Evolutionary conservation across 768 basidiomycete genomes (phyloP).

Genomic region (Rhizopogon vulgaris): DNA sequence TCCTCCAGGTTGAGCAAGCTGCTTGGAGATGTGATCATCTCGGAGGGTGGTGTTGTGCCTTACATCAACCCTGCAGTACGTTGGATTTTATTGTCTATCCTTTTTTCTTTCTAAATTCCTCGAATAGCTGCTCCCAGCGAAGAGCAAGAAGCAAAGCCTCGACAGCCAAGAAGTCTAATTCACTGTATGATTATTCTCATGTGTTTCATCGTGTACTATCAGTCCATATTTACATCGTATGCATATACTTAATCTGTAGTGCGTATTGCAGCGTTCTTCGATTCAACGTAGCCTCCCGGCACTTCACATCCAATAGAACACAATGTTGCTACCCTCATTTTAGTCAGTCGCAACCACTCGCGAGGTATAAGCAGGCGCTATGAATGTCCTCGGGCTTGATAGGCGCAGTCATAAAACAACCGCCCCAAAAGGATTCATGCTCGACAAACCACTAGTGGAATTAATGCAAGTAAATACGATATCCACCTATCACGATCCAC

Average conservation of each 20-base stretch:
- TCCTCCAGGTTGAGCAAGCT: conserved; percentile 55
- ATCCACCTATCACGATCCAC: conserved; percentile 13
- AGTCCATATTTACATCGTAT: conserved; percentile 1
- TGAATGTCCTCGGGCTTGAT: too few relatives aligned
- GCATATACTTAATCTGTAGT: not conserved
- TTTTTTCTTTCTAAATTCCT: not conserved
- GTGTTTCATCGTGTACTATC: not conserved
- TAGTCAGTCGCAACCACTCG: too few relatives aligned
- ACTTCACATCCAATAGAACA: too few relatives aligned
- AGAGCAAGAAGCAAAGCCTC: conserved; percentile 25
- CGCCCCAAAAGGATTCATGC: too few relatives aligned
- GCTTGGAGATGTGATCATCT: conserved; percentile 82
- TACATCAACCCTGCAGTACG: conserved; percentile 62
- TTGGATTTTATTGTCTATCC: not conserved
- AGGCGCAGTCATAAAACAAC: too few relatives aligned
- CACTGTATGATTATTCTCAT: not conserved
- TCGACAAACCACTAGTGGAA: too few relatives aligned
- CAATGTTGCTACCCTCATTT: too few relatives aligned
- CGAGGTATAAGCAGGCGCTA: too few relatives aligned
- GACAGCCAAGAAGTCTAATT: conserved; percentile 27
- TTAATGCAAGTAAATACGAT: not conserved
- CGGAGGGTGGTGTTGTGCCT: conserved; percentile 91
- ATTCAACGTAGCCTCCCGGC: too few relatives aligned
- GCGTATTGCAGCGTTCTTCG: not conserved
- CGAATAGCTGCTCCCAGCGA: conserved; percentile 23